phyloP scores from a whole-genome alignment of 352 stramenopile genomes.

The Phytophthora niederhauseri region DNA sequence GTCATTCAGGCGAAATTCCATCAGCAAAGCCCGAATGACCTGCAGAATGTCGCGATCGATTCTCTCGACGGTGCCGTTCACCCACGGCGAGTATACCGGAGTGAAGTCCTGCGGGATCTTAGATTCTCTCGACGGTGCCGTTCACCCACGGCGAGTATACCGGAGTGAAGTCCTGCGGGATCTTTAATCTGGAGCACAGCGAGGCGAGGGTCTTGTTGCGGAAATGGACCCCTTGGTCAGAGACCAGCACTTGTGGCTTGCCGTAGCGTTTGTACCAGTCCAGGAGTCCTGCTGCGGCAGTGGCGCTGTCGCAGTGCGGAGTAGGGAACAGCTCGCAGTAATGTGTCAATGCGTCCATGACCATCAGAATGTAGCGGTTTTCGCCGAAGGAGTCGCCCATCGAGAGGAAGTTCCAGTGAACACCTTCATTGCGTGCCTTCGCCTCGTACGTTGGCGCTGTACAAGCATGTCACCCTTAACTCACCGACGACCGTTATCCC shows the following conservation, averaged over 20 bases:
- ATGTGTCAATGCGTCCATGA: constrained; percentile 21
- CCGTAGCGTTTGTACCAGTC: constrained; percentile 31
- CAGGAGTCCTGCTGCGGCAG: constrained; percentile 12
- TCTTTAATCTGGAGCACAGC: constrained; percentile 2
- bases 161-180: constrained; percentile 8
- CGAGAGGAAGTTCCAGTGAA: constrained; percentile 15
- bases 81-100: constrained; percentile 20
- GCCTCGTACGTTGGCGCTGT: neutral
- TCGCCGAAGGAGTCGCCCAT: constrained; percentile 4
- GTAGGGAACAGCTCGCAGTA: constrained; percentile 18
- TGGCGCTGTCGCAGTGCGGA: neutral
- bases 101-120: constrained; percentile 11
- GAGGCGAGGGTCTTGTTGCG: constrained; percentile 5
- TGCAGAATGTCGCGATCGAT: constrained; percentile 28
- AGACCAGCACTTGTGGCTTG: constrained; percentile 11
- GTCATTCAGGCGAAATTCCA: constrained; percentile 19
- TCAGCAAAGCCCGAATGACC: constrained; percentile 15
- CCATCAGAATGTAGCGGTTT: constrained; percentile 1
- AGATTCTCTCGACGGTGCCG: constrained; percentile 18
- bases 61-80: constrained; percentile 24
- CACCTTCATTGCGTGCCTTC: constrained; percentile 9
- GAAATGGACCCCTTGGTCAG: constrained; percentile 23
- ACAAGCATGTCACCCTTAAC: constrained; percentile 16
- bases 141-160: constrained; percentile 29
- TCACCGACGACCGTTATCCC: constrained; percentile 8